Conservation (phyloP, 139 green algal species). For the Dunaliella primolecta region DNA sequence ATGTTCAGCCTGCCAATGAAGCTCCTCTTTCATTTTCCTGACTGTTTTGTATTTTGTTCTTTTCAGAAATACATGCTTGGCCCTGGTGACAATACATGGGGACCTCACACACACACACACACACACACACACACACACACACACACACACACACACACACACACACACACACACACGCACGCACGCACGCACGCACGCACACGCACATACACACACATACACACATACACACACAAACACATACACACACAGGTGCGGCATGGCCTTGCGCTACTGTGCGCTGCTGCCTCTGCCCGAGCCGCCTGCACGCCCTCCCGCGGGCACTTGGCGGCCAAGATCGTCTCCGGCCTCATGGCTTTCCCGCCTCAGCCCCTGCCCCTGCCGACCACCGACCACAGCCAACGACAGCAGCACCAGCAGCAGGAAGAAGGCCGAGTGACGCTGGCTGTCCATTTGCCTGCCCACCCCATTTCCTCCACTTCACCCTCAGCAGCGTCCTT, state of each 20-base stretch:
- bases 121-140: too few relatives aligned
- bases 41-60: too few relatives aligned
- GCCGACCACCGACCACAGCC: not conserved
- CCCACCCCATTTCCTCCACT: not conserved
- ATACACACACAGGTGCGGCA: constrained; percentile 43
- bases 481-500: not conserved
- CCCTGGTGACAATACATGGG: too few relatives aligned
- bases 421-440: too few relatives aligned
- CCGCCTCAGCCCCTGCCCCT: not conserved
- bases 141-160: too few relatives aligned
- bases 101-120: too few relatives aligned
- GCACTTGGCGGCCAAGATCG: constrained; percentile 16
- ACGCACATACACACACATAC: not conserved
- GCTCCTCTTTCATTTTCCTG: too few relatives aligned
- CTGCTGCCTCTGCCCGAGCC: not conserved
- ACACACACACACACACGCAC: not conserved
- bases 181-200: not conserved
- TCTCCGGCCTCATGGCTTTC: constrained; percentile 32
- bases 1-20: too few relatives aligned
- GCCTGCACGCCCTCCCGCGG: not conserved
- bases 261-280: constrained; percentile 55
- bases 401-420: not conserved
- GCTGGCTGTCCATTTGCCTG: too few relatives aligned
- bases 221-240: not conserved
- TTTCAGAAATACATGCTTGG: too few relatives aligned